Base-by-base conservation (phyloP, 2,329 filamentous ascomycete genomes). In the Nothopassalora personata region DNA sequence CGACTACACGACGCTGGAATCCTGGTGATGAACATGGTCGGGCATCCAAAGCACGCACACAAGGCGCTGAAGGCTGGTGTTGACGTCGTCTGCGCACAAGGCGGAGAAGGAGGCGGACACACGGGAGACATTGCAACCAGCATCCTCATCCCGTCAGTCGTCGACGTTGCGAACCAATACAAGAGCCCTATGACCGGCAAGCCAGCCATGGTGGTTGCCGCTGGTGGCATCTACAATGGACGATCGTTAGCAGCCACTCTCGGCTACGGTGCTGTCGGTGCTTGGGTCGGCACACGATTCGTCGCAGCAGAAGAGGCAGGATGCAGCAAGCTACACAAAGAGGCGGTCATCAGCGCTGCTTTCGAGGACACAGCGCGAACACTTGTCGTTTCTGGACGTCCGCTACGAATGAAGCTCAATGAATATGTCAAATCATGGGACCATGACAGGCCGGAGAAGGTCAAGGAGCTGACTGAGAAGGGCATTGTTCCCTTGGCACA, bases 11-110 rank as follows among this genome's bases (percentile, higher is more conserved):
- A 81, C 8, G 87, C 88, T 0, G 89, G 89, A 0, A 89, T 97
- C 45, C 72, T 95, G 60, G 81, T 97, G 36, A 97, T 97, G 91
- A 97, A 97, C 74, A 97, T 97, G 92, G 91, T 97, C 19, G 93
- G 93, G 0, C 89, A 92, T 68, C 92, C 93, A 1, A 91, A 88
- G 72, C 93, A 97, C 73, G 92, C 92, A 0, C 83, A 87, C 72
- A 97, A 97, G 77, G 92, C 92, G 2, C 79, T 97, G 4, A 85
- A 91, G 53, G 83, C 87, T 0, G 93, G 93, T 47, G 91, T 96
- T 9, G 93, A 97, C 75, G 87, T 97, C 64, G 83, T 97, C 5
- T 96, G 91, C 72, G 87, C 92, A 1, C 93, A 97, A 77, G 93
- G 93, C 50, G 91, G 91, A 54, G 93, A 97, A 74, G 93, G 92